Conservation (phyloP, 1,284 basidiomycete genomes). For the Ustilago loliicola region DNA sequence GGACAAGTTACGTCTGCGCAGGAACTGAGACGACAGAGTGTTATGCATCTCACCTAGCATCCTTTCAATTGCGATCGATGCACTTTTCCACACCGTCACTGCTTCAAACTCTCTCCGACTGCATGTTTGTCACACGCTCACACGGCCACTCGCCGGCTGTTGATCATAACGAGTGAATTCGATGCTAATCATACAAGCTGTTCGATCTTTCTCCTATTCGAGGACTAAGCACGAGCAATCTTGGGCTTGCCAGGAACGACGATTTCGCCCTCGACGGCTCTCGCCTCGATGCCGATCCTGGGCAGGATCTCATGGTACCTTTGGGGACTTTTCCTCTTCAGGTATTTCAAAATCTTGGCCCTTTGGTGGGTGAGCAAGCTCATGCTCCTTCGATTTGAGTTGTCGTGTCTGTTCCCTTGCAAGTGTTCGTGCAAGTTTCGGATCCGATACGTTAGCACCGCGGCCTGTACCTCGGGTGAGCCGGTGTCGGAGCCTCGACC, state of each 20-base stretch:
- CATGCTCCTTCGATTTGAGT: conserved; percentile 81
- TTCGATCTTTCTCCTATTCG: background rate
- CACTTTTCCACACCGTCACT: background rate
- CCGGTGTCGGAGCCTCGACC: conserved; percentile 79
- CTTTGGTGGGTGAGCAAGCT: conserved; percentile 83
- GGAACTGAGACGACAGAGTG: conserved; percentile 50
- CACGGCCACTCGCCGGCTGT: background rate
- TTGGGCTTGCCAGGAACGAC: conserved; percentile 69
- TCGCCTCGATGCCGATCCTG: conserved; percentile 82
- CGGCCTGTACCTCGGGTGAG: conserved; percentile 88
- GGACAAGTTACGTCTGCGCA: conserved; percentile 27
- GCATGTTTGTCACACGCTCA: background rate
- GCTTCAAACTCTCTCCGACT: background rate
- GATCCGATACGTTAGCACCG: conserved; percentile 86
- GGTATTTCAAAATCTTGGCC: conserved; percentile 85
- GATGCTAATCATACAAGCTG: background rate
- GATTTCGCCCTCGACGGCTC: conserved; percentile 89
- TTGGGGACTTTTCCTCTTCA: conserved; percentile 78
- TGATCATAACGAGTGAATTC: background rate
- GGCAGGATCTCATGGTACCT: conserved; percentile 82
- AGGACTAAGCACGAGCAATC: conserved; percentile 29
- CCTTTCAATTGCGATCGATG: background rate
- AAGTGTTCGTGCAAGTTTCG: conserved; percentile 85
- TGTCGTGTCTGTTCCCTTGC: conserved; percentile 78
- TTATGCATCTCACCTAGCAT: conserved; percentile 32